Base-by-base conservation (phyloP, 768 basidiomycete species). In the Pseudohyphozyma bogoriensis region DNA sequence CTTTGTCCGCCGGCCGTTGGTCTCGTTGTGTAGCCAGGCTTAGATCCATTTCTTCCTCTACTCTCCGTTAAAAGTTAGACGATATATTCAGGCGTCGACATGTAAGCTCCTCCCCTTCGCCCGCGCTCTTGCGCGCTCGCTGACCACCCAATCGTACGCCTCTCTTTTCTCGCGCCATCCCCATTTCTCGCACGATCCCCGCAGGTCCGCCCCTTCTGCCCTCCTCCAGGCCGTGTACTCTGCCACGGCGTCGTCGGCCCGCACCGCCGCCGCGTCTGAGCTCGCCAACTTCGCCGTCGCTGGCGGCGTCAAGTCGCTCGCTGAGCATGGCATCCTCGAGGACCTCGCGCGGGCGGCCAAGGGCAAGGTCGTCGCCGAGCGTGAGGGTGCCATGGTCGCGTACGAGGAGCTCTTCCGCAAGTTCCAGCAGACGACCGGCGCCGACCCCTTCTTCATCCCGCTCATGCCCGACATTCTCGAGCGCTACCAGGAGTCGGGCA, bases 401-500 rank as follows among this genome's bases (percentile, higher is more conserved):
- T 85, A 86, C 71, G 84, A 85, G 60, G 86, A 87, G 11, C 73
- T 92, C 28, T 81, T 85, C 51, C 59, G 60, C 58, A 64, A 68
- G 55, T 58, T 63, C 24, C 69, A 64, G 12, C 49, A 46, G 22
- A 77, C 75, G 46, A 77, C 83, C 56, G 78, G 89, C 29, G 91
- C 91, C 33, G 87, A 82, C 40, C 88, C 89, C 22, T 74, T 87
- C 54, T 78, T 95, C 37, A 78, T 95, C 18, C 79, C 86, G 3
- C 85, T 84, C 45, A 82, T 96, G 55, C 80, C 87, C 22, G 69
- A 83, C 42, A 74, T 96, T 54, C 85, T 85, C 73, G 87, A 91
- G 55, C 79, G 91, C 40, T 85, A 86, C 74, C 85, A 87, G 79
- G 93, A 97, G 73, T 92, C 93, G 74, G 90, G 89, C 63, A 93